Base-by-base conservation (phyloP, 2,329 filamentous ascomycete genomes). In the Myriosclerotinia curreyana region DNA sequence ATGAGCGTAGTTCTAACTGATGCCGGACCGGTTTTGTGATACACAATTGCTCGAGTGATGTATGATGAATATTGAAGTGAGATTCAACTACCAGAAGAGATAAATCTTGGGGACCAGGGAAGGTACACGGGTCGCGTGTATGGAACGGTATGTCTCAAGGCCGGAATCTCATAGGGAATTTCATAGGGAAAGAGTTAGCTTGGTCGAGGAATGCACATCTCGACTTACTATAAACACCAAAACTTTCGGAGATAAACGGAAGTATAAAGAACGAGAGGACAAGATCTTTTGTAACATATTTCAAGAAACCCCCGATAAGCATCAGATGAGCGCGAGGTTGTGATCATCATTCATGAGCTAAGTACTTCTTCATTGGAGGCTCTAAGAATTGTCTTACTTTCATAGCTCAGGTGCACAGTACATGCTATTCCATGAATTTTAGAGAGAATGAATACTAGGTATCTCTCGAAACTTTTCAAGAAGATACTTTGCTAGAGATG, bases 291-390 rank as follows among this genome's bases (percentile, higher is more conserved):
- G 54, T 31, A 17, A 22, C 31, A 22, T n/a, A 46, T 22, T 3
- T 46, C 25, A 8, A 22, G 12, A 25, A 38, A 25, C 20, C 9
- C 1, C 31, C 42, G 4, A 48, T 20, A 48, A 25, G 28, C 20
- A 59, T 59, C 55, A 59, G 55, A 48, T 59, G 55, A 59, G 55
- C 55, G 20, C 42, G 42, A 38, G n/a, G 31, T 48, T 36, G 31
- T 59, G 55, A 48, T 48, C 55, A 36, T 49, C 31, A 36, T 25
- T 17, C 42, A 6, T 36, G 28, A 59, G 34, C n/a, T 36, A 59
- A 48, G n/a, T n/a, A 48, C 31, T 36, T 36, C 20, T 38, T 48
- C 42, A 48, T 36, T 48, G 55, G 28, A 58, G 44, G 55, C 55
- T 25, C 42, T 34, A 36, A 48, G 42, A 25, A 36, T 20, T 59